Percentiles rank a stretch among this genome's conserved stretches.
Evolutionary conservation across 495 filamentous ascomycete genomes (phyloP).

Genomic region (Penicillium ucsense): DNA sequence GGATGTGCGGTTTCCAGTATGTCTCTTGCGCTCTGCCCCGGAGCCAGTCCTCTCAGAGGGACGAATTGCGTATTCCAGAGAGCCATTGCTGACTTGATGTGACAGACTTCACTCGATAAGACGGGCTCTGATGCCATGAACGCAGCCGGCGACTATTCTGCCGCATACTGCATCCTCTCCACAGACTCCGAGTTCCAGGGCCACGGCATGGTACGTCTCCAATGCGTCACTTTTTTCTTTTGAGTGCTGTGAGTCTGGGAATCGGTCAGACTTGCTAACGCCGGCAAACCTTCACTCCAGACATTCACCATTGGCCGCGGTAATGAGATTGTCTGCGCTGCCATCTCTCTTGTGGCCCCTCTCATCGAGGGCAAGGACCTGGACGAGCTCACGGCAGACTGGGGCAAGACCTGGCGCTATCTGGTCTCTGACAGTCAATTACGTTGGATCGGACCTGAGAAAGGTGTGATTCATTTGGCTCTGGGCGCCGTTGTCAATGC

Average conservation of each 20-base stretch:
- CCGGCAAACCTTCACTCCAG: conserved; percentile 25
- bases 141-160: conserved; percentile 83
- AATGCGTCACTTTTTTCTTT: background rate
- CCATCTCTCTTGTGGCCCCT: conserved; percentile 66
- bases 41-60: too few relatives aligned
- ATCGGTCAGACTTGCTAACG: background rate
- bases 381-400: conserved; percentile 64
- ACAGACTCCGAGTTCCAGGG: conserved; percentile 65
- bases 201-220: conserved; percentile 69
- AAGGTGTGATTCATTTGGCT: conserved; percentile 89
- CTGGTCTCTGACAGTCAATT: conserved; percentile 84
- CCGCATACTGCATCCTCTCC: conserved; percentile 84
- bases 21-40: conserved; percentile 5
- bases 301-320: conserved; percentile 96
- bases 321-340: conserved; percentile 85
- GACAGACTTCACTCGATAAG: conserved; percentile 80
- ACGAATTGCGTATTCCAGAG: background rate
- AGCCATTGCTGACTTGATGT: background rate
- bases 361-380: conserved; percentile 66
- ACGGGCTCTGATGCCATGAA: conserved; percentile 98
- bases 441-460: conserved; percentile 93
- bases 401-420: conserved; percentile 84
- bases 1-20: conserved; percentile 82
- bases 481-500: conserved; percentile 87
- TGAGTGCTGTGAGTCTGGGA: too few relatives aligned